A percentile compares a stretch with the other conserved stretches of the same genome.
Evolutionary conservation across 305 asterid species (phyloP).

Genomic region (Fraxinus latifolia): DNA sequence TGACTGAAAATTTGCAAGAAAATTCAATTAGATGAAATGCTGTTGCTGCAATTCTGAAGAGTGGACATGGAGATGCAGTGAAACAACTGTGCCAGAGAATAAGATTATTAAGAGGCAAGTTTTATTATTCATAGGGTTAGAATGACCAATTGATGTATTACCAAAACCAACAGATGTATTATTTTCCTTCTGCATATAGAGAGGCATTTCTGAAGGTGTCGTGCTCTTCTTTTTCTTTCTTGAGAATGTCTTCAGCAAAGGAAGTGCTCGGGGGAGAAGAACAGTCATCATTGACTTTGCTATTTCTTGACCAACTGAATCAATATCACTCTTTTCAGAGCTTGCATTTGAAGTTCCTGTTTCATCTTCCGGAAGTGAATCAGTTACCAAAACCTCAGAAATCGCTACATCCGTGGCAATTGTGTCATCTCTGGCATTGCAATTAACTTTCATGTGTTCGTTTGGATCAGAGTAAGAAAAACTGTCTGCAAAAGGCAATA

Average conservation of each 20-base stretch:
- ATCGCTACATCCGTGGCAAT: conserved; percentile 28
- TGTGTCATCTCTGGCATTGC: conserved; percentile 33
- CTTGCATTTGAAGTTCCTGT: conserved; percentile 30
- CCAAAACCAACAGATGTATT: conserved; percentile 23
- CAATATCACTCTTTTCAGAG: conserved; percentile 54
- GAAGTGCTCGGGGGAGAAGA: conserved; percentile 84
- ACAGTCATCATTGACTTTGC: conserved; percentile 70
- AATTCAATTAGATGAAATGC: conserved; percentile 21
- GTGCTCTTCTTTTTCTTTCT: conserved; percentile 62
- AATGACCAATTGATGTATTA: conserved; percentile 42
- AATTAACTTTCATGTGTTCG: conserved; percentile 22
- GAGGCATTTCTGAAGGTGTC: conserved; percentile 29
- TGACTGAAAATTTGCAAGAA: conserved; percentile 34
- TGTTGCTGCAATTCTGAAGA: conserved; percentile 12
- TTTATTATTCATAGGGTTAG: conserved; percentile 25
- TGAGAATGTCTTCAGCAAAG: conserved; percentile 68
- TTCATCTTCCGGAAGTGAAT: conserved; percentile 59
- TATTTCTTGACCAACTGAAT: conserved; percentile 56
- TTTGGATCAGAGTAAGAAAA: conserved; percentile 28
- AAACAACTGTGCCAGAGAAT: conserved; percentile 21
- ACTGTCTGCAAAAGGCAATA: conserved; percentile 40
- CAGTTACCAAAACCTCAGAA: conserved; percentile 40
- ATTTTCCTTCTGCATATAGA: conserved; percentile 34
- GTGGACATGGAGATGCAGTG: conserved; percentile 20
- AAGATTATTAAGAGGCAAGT: conserved; percentile 12